Base-by-base conservation (phyloP, 129 eudicot species). In the Apium graveolens region DNA sequence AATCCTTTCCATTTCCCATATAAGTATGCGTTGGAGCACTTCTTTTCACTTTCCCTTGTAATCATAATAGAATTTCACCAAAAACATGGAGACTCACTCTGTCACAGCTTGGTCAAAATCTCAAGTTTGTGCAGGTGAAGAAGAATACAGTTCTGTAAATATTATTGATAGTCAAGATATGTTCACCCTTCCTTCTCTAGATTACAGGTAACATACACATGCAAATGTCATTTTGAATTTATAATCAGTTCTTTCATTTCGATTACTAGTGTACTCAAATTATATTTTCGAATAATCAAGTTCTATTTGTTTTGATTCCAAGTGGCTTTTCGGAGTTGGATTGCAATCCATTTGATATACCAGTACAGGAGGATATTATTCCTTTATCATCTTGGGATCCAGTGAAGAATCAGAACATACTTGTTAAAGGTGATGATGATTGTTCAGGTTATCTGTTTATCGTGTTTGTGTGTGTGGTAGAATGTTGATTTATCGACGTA, bases 21-120 rank as follows among this genome's bases (percentile, higher is more conserved):
- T 66, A 66, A 66, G 72, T 66, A 35, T 35, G 31, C 24, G 72
- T 66, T 27, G 20, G 3, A 7, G 7, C 14, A 16, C 32, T 13
- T 66, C 38, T 2, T 31, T 13, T 66, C 21, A 13, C 32, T 31
- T 32, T 66, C 32, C 16, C 31, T n/a, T 24, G 18, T 26, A 65
- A 2, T 57, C 65, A 24, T n/a, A 24, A 57, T 57, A 57, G 29
- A 57, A 26, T 51, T 51, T 51, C 62, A 51, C 11, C 3, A 20
- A 60, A 60, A 60, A 60, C 68, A 66, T 66, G 72, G 72, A 21
- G 34, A 13, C 72, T 66, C 39, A 32, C 72, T 66, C 41, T 29
- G 1, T 27, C 70, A 65, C 13, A 29, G 38, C 7, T 13, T 66
- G 72, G 72, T 66, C 72, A 66, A 31, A 16, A 11, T 66, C 39